Base-by-base conservation (phyloP, 345 rosid genomes). In the Punica granatum region DNA sequence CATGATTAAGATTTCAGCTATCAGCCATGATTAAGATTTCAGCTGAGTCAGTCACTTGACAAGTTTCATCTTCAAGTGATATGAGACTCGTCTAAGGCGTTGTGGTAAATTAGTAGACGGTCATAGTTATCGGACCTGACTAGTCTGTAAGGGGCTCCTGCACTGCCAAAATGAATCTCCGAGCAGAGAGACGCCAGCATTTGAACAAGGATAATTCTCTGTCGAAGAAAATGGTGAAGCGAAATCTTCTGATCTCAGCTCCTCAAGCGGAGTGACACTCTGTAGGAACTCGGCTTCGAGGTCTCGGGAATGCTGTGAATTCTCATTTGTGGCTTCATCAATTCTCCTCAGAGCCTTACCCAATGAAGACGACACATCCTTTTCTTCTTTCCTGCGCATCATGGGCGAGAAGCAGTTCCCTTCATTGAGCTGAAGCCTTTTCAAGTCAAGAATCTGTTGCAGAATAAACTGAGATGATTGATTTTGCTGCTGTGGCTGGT, bases 371-470 rank as follows among this genome's bases (percentile, higher is more conserved):
- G 76, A 63, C 14, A 64, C 32, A 60, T 69, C 73, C 30, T 33
- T 70, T 66, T 83, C 69, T 64, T 68, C 80, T 62, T 63, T 60
- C 61, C 66, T 49, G 28, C 68, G 16, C 13, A 60, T 62, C 35
- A 74, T 15, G 14, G 80, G 75, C 3, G 70, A 67, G 51, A 7
- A 41, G 34, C 44, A 37, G 39, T 67, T 74, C 64, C 70, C 75
- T 69, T 83, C 84, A 28, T 44, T 80, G 11, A 82, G 83, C 73
- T 82, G 86, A 78, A 87, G 78, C 75, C 70, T 82, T 75, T 83
- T 78, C 80, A 88, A 65, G 72, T 86, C 87, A 69, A 88, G 86
- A 79, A 92, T 86, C 80, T 92, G 94, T 71, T 79, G 88, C 80
- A 83, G 64, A 71, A 88, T 78, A 70, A 73, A 78, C 68, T 80